Conservation (phyloP, 2,329 filamentous ascomycete genomes). For the Pseudophaeomoniella oleicola region DNA sequence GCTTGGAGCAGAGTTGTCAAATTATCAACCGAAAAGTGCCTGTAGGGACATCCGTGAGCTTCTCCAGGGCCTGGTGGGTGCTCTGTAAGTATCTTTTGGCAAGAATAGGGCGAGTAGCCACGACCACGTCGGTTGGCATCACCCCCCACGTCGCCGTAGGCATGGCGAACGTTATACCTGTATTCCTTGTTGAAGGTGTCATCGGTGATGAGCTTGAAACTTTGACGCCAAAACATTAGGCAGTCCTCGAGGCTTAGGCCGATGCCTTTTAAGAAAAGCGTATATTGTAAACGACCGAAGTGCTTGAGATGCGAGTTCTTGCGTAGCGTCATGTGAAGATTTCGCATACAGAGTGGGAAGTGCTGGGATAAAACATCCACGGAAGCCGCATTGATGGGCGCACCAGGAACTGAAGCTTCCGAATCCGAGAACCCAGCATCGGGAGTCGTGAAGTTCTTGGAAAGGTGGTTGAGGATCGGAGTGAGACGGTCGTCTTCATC, state of each 20-base stretch:
- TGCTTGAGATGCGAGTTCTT: constrained; percentile 88
- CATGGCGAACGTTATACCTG: constrained; percentile 89
- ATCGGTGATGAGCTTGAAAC: constrained; percentile 77
- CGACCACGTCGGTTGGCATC: constrained; percentile 74
- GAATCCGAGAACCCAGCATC: constrained; percentile 65
- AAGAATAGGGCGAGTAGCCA: constrained; percentile 83
- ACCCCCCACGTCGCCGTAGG: constrained; percentile 88
- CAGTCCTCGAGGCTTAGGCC: constrained; percentile 85
- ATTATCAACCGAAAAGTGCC: constrained; percentile 84
- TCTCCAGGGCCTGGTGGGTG: constrained; percentile 76
- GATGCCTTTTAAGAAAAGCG: constrained; percentile 90
- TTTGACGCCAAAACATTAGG: constrained; percentile 76
- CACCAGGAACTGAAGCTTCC: constrained; percentile 50
- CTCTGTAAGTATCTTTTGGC: constrained; percentile 88
- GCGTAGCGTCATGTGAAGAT: constrained; percentile 71
- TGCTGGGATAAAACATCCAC: constrained; percentile 67
- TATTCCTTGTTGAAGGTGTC: constrained; percentile 97
- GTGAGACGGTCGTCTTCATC: constrained; percentile 90
- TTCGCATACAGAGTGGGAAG: constrained; percentile 89
- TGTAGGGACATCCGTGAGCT: constrained; percentile 88
- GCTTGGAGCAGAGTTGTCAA: constrained; percentile 59
- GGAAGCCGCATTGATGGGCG: constrained; percentile 61
- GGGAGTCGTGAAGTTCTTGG: constrained; percentile 87
- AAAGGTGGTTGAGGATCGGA: constrained; percentile 66
- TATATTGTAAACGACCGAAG: constrained; percentile 84